Base-by-base conservation (phyloP, 805 yeast species). In the Ogataea corticis region DNA sequence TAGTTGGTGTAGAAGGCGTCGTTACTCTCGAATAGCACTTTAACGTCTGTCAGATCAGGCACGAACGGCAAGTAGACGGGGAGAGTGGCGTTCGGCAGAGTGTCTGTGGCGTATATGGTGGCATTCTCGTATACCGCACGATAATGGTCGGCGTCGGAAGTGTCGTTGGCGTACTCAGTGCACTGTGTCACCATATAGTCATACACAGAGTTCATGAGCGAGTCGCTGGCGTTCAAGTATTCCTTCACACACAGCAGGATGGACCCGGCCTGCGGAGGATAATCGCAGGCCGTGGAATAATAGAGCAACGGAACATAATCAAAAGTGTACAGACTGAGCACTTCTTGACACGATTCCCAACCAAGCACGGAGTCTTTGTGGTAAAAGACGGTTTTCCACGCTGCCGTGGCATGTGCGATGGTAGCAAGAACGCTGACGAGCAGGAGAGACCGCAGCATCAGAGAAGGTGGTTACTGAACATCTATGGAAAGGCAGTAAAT, bases 41-140 rank as follows among this genome's bases (percentile, higher is more conserved):
- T 23, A 7, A 52, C 42, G 1, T 14, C 9, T 7, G 50, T 41
- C 38, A 49, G 31, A 36, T 54, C 46, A 15, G 54, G 43, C 14
- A 14, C n/a, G 7, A 50, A 41, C 12, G 62, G 60, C 10, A 5
- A 4, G 27, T 52, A 56, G 3, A 57, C 13, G 6, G 56, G 49
- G 12, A 38, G 32, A 12, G 56, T 27, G 7, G 42, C 33, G 33
- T 51, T 49, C 11, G 45, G 35, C 0, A 43, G 39, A 11, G 39
- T 42, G 13, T 44, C 30, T 10, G 38, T 31, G 13, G 55, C 32
- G 21, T 55, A 51, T 2, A 52, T 31, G 0, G 71, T 62, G 1
- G 71, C 69, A 40, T 64, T 63, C n/a, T 48, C 42, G 44, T 65
- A 71, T 15, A 50, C 63, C 43, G 3, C 44, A 36, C 32, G 17